A percentile compares a stretch with the other conserved stretches of the same genome.
phyloP scores from a whole-genome alignment of 2,329 filamentous ascomycete species.

The Alternaria arbusti region DNA sequence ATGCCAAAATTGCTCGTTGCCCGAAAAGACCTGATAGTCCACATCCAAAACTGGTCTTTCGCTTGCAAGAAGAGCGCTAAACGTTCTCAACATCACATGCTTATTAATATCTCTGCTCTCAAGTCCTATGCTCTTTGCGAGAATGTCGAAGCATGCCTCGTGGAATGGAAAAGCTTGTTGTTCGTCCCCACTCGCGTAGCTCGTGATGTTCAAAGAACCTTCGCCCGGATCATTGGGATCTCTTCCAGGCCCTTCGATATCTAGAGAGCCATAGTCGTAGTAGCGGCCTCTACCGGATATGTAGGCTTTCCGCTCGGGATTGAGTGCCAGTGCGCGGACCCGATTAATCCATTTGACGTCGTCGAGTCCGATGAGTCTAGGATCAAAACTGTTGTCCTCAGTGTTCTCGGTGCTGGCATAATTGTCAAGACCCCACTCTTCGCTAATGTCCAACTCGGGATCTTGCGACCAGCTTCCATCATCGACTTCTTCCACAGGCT shows the following conservation, averaged over 20 bases:
- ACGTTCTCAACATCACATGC: constrained; percentile 16
- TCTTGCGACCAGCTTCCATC: constrained; percentile 5
- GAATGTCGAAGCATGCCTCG: constrained; percentile 23
- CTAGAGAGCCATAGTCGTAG: constrained; percentile 12
- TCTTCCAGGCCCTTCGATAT: not conserved
- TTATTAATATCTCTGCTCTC: constrained; percentile 10
- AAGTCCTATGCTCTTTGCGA: constrained; percentile 18
- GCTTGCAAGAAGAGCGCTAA: constrained; percentile 7
- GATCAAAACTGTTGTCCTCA: constrained; percentile 21
- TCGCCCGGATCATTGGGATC: constrained; percentile 17
- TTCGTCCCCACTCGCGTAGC: not conserved
- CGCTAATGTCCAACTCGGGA: constrained; percentile 1
- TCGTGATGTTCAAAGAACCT: constrained; percentile 8
- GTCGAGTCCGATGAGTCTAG: constrained; percentile 8
- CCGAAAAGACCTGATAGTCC: constrained; percentile 18
- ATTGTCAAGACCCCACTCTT: not conserved
- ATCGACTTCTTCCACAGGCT: not conserved
- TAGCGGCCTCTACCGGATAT: constrained; percentile 21
- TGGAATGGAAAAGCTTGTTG: constrained; percentile 24
- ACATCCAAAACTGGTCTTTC: constrained; percentile 4
- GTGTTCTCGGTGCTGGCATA: not conserved
- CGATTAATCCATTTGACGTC: constrained; percentile 20
- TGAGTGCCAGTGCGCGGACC: constrained; percentile 19
- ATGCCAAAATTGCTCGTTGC: constrained; percentile 14
- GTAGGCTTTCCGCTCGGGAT: constrained; percentile 19